Evolutionary conservation across 2,329 filamentous ascomycete species (phyloP), one percentile per base, ranked within the genome.

Genomic region (Beauveria brongniartii): DNA sequence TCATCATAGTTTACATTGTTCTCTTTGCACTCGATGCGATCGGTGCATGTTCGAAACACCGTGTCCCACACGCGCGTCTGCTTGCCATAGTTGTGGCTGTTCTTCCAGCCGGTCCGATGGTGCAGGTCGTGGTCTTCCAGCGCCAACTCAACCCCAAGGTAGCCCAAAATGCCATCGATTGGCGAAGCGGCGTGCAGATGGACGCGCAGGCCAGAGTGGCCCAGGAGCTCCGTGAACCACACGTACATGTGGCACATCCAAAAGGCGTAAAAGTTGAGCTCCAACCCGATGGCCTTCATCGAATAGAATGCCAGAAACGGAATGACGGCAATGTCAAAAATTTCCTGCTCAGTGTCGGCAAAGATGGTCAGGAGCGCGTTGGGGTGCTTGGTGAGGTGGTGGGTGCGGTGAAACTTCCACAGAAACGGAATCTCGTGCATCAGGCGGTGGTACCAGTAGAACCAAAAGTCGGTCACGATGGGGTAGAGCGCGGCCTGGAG

Each of bases 251-350:
- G 73, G 65, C 75, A 78, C 18, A 78, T 63, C 75, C 76, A 79
- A 74, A 73, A 76, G 37, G 77, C 74, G 51, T 78, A 78, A 64
- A 79, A 79, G 3, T 73, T 74, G 71, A 78, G 73, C 0, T 74
- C 75, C 7, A 78, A 40, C 0, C 75, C 74, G 40, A 69, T 9
- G 2, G 58, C n/a, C 57, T 69, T 73, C 41, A 78, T 59, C 1
- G 69, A 71, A 43, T 67, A 67, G 61, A 70, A 77, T 1, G 76
- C 70, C 55, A 76, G 64, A 20, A 76, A 62, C 0, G 76, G 76
- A 10, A 78, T 71, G 26, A 71, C 73, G 12, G 69, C 71, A 37
- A 77, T 74, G 57, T 78, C 75, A 59, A 76, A 73, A 8, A 77
- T 64, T 52, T 77, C 75, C 59, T 78, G 76, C 58, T 75, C 75